phyloP scores from a whole-genome alignment of 2,329 filamentous ascomycete genomes.

The Akanthomyces lecanii region DNA sequence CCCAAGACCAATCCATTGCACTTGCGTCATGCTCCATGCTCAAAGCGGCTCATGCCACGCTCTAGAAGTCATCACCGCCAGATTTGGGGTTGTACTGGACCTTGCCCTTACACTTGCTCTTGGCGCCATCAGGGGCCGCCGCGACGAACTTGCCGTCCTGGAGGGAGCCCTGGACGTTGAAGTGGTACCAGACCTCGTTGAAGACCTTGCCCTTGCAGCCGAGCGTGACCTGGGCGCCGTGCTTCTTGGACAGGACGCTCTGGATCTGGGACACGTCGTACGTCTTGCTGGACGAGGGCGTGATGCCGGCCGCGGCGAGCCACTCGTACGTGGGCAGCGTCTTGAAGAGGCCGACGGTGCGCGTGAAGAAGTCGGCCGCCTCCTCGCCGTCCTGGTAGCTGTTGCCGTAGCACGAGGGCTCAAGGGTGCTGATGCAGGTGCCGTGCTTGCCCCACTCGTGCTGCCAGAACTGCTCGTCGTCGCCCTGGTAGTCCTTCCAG shows the following conservation, averaged over 20 bases:
- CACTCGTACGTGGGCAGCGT: constrained; percentile 59
- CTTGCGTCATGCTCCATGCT: neutral
- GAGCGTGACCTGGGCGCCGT: constrained; percentile 54
- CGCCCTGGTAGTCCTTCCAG: constrained; percentile 66
- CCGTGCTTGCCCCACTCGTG: constrained; percentile 76
- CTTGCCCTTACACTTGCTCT: constrained; percentile 59
- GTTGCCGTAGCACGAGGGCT: constrained; percentile 59
- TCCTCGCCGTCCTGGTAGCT: constrained; percentile 58
- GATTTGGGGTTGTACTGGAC: constrained; percentile 60
- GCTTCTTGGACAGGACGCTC: constrained; percentile 49
- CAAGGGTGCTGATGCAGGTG: constrained; percentile 65
- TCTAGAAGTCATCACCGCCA: neutral
- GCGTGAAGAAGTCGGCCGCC: constrained; percentile 65
- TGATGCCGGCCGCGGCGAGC: constrained; percentile 58
- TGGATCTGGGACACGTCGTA: constrained; percentile 59
- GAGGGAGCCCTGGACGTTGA: constrained; percentile 55
- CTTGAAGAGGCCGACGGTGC: constrained; percentile 62
- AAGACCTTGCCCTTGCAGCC: constrained; percentile 48
- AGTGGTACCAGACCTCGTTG: constrained; percentile 59
- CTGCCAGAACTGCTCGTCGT: constrained; percentile 64
- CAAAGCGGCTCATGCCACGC: neutral
- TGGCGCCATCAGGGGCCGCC: constrained; percentile 50
- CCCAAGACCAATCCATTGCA: neutral
- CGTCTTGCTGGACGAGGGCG: constrained; percentile 48
- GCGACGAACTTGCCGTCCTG: constrained; percentile 59